These are phyloP conservation scores for Tilletia setariae DNA, from an alignment of 1,284 basidiomycete genomes.

Conservation along the genomic window DNA sequence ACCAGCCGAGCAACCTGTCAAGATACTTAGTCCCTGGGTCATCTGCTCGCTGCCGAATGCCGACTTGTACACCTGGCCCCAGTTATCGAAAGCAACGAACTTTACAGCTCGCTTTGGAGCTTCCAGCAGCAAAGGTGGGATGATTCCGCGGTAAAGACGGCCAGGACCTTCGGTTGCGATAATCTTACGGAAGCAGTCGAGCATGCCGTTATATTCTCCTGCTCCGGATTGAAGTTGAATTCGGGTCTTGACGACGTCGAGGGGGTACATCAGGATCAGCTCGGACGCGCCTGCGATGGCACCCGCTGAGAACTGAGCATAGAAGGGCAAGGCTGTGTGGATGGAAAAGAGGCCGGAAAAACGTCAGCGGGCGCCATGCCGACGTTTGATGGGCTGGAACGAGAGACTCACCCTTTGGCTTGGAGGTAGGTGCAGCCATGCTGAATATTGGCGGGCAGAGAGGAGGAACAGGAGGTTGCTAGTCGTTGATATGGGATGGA, in stretches of 20 bases:
- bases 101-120: conserved; percentile 98
- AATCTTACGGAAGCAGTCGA: conserved; percentile 75
- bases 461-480: neutral
- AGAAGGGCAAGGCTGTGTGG: conserved; percentile 65
- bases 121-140: conserved; percentile 89
- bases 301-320: conserved; percentile 82
- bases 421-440: conserved; percentile 9
- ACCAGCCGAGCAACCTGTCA: conserved; percentile 89
- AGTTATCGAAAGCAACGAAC: conserved; percentile 67
- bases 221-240: conserved; percentile 84
- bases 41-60: conserved; percentile 73
- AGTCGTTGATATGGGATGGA: too few species aligned
- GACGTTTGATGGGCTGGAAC: neutral
- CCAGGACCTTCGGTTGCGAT: conserved; percentile 75
- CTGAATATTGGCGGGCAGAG: neutral
- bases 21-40: conserved; percentile 77
- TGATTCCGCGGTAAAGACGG: conserved; percentile 86
- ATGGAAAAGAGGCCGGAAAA: neutral
- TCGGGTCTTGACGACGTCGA: conserved; percentile 81
- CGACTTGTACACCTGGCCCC: conserved; percentile 61
- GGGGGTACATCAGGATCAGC: conserved; percentile 82
- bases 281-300: conserved; percentile 80
- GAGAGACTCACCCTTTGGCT: conserved; percentile 9
- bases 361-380: neutral
- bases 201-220: conserved; percentile 62